Evolutionary conservation across 2,329 filamentous ascomycete species (phyloP), one percentile per base, ranked within the genome.

Genomic region (Aspergillus intermedius): DNA sequence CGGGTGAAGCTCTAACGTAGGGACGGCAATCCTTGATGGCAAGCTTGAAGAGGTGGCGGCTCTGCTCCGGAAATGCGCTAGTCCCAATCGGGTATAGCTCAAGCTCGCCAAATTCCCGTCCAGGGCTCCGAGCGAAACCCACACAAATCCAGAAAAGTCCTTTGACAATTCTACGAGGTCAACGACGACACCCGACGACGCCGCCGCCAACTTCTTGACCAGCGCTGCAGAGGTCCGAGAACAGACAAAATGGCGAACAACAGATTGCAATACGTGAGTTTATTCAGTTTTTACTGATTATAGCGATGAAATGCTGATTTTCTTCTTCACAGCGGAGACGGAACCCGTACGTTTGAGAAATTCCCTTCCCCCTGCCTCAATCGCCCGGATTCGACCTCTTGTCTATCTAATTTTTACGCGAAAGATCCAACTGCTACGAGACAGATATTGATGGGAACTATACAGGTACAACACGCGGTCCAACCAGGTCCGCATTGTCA

Each of bases 401-500:
- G 10, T 40, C 37, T 19, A 22, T 40, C 17, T 9, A 19, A 40
- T 19, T 12, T 21, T 12, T 3, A 12, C 19, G 37, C 15, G 17
- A 40, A 40, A 19, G 6, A 19, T 13, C n/a, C 34, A 13, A 17
- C 15, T 40, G 9, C 37, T 17, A 8, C 21, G 15, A 23, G 42
- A 48, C n/a, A 22, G 40, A 56, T 61, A 61, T 65, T 70, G 65
- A 71, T 64, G 51, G 54, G 49, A 45, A 52, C 55, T 56, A 51
- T 56, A 62, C 70, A 93, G 88, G 73, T 98, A 97, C 88, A 97
- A 97, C 86, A 97, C 91, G 75, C 81, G 81, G 74, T 95, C 88
- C 75, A 96, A 98, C 87, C 89, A 90, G 78, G 91, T 93, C 74
- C 87, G 93, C 73, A 82, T 94, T 70, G 76, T 95, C 77, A 93